These are phyloP conservation scores for Orbilia brochopaga DNA, from an alignment of 2,329 filamentous ascomycete species.

Conservation along the genomic window DNA sequence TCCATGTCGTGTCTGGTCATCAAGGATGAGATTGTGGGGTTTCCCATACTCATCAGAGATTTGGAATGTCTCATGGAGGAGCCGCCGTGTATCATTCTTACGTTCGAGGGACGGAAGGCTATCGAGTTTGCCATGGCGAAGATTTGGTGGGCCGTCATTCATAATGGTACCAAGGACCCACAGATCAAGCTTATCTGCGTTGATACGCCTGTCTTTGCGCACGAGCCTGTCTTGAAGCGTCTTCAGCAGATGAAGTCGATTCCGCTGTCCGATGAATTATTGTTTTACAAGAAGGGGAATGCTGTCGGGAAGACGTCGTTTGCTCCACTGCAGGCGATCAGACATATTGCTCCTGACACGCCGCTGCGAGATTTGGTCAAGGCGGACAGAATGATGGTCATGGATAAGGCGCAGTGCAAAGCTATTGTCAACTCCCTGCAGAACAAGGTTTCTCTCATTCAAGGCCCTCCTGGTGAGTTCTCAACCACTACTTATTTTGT, in stretches of 20 bases:
- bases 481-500: background rate
- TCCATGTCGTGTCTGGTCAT: slow-evolving; percentile 68
- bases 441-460: slow-evolving; percentile 67
- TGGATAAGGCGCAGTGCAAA: slow-evolving; percentile 65
- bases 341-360: slow-evolving; percentile 54
- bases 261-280: slow-evolving; percentile 64
- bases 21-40: slow-evolving; percentile 64
- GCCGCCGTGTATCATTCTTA: slow-evolving; percentile 62
- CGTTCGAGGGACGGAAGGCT: slow-evolving; percentile 58
- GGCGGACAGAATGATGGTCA: slow-evolving; percentile 55
- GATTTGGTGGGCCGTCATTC: slow-evolving; percentile 9
- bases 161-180: slow-evolving; percentile 57
- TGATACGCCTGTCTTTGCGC: slow-evolving; percentile 71
- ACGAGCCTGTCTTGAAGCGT: slow-evolving; percentile 69
- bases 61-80: slow-evolving; percentile 59
- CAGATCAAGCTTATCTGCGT: slow-evolving; percentile 65
- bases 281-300: slow-evolving; percentile 56
- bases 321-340: slow-evolving; percentile 17
- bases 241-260: slow-evolving; percentile 66
- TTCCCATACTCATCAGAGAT: slow-evolving; percentile 66
- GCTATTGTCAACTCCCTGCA: slow-evolving; percentile 66
- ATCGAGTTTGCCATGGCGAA: slow-evolving; percentile 22
- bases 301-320: slow-evolving; percentile 34
- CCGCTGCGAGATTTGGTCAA: slow-evolving; percentile 19
- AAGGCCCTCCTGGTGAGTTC: slow-evolving; percentile 68